phyloP scores from a whole-genome alignment of 2,329 filamentous ascomycete genomes.

The Geosmithia flava region DNA sequence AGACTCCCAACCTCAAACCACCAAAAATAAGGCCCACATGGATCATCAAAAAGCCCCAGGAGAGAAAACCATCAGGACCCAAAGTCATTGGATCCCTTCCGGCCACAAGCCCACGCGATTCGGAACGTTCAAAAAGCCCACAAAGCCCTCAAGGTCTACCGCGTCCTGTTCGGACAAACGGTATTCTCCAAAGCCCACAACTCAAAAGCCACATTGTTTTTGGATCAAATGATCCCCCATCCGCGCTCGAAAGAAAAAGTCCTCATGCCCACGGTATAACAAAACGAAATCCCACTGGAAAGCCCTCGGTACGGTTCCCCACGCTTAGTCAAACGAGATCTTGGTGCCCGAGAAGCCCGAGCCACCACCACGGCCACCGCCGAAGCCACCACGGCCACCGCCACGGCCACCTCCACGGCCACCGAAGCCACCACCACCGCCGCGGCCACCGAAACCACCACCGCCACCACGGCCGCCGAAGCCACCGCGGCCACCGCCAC shows the following conservation, averaged over 20 bases:
- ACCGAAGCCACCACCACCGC: constrained; percentile 36
- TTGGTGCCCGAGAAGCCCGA: constrained; percentile 55
- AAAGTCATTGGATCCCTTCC: neutral
- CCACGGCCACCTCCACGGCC: constrained; percentile 34
- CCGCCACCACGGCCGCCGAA: constrained; percentile 34
- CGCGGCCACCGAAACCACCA: constrained; percentile 31
- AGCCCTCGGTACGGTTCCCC: constrained; percentile 24
- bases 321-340: constrained; percentile 52
- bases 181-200: constrained; percentile 41
- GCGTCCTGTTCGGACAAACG: constrained; percentile 25
- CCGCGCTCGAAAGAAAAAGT: neutral
- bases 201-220: constrained; percentile 9
- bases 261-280: constrained; percentile 9
- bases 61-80: constrained; percentile 5
- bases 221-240: constrained; percentile 16
- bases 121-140: constrained; percentile 12
- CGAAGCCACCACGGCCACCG: constrained; percentile 38
- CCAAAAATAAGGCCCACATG: constrained; percentile 1
- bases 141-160: constrained; percentile 45
- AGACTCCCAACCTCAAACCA: no score
- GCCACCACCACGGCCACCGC: constrained; percentile 32
- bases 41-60: constrained; percentile 18
- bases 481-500: constrained; percentile 35
- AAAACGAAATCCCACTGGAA: constrained; percentile 43
- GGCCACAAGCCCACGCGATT: constrained; percentile 24